phyloP scores from a whole-genome alignment of 2,329 filamentous ascomycete genomes.

The Phaeosphaeria sp. region DNA sequence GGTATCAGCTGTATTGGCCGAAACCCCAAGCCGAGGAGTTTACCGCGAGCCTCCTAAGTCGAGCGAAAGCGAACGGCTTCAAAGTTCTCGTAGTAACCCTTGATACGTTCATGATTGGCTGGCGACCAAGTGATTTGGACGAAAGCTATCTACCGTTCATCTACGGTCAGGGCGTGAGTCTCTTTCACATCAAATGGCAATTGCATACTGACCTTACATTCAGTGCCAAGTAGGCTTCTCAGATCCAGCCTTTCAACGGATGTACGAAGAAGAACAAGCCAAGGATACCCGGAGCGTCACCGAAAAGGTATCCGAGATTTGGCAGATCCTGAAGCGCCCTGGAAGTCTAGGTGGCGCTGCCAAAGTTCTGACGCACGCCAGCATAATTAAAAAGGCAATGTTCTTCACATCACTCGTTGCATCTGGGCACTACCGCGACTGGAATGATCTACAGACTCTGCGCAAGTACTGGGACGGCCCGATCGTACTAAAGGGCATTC shows the following conservation, averaged over 20 bases:
- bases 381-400: slow-evolving; percentile 43
- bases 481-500: slow-evolving; percentile 49
- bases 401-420: slow-evolving; percentile 46
- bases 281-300: slow-evolving; percentile 36
- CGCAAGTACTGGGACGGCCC: slow-evolving; percentile 46
- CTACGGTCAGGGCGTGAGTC: slow-evolving; percentile 30
- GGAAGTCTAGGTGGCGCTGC: slow-evolving; percentile 40
- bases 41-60: slow-evolving; percentile 66
- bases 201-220: background rate
- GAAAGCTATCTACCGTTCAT: slow-evolving; percentile 67
- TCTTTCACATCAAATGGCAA: background rate
- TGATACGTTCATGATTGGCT: slow-evolving; percentile 73
- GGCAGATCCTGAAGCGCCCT: slow-evolving; percentile 45
- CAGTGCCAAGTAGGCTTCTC: slow-evolving; percentile 42
- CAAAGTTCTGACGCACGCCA: slow-evolving; percentile 42
- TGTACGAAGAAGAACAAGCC: slow-evolving; percentile 40
- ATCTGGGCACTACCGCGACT: slow-evolving; percentile 43
- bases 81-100: slow-evolving; percentile 73
- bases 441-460: slow-evolving; percentile 42
- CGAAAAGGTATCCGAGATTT: slow-evolving; percentile 46
- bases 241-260: slow-evolving; percentile 45
- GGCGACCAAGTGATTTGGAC: slow-evolving; percentile 73
- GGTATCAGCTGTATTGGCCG: slow-evolving; percentile 81
- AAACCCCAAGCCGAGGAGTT: slow-evolving; percentile 68
- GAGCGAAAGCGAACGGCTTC: slow-evolving; percentile 68